These are phyloP conservation scores for Crithidia sp. DNA, from an alignment of 208 protist species.

Conservation along the genomic window DNA sequence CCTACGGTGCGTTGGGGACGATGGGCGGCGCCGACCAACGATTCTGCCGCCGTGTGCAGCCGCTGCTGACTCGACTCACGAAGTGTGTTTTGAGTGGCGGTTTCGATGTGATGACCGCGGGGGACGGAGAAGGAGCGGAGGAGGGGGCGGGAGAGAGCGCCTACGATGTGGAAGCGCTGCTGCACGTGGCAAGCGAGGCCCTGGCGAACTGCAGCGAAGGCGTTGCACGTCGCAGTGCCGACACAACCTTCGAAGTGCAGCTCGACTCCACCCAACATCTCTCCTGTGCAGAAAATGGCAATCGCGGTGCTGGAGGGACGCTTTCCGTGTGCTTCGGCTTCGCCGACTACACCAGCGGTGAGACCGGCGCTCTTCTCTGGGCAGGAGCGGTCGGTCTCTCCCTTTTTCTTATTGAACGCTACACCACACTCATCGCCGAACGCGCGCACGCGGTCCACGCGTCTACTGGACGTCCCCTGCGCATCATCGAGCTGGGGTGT, in stretches of 20 bases:
- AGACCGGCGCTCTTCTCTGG: conserved; percentile 66
- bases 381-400: conserved; percentile 61
- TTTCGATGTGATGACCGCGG: conserved; percentile 1
- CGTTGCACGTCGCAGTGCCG: conserved; percentile 39
- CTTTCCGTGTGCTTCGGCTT: conserved; percentile 52
- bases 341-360: conserved; percentile 52
- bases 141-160: background rate
- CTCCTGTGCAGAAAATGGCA: too few species aligned
- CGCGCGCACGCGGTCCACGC: background rate
- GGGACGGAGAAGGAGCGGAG: too few species aligned
- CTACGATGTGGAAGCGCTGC: conserved; percentile 26
- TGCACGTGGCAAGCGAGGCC: conserved; percentile 28
- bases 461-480: conserved; percentile 13
- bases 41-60: conserved; percentile 39
- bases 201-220: conserved; percentile 53
- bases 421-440: conserved; percentile 8
- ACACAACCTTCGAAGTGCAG: conserved; percentile 35
- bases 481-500: conserved; percentile 60
- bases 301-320: too few species aligned
- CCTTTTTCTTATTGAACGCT: conserved; percentile 45
- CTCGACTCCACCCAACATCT: background rate
- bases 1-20: conserved; percentile 41
- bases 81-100: conserved; percentile 31
- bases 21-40: conserved; percentile 32
- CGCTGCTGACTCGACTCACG: conserved; percentile 41